Evolutionary conservation across 2,329 filamentous ascomycete species (phyloP).

Genomic region (Colletotrichum sp.): DNA sequence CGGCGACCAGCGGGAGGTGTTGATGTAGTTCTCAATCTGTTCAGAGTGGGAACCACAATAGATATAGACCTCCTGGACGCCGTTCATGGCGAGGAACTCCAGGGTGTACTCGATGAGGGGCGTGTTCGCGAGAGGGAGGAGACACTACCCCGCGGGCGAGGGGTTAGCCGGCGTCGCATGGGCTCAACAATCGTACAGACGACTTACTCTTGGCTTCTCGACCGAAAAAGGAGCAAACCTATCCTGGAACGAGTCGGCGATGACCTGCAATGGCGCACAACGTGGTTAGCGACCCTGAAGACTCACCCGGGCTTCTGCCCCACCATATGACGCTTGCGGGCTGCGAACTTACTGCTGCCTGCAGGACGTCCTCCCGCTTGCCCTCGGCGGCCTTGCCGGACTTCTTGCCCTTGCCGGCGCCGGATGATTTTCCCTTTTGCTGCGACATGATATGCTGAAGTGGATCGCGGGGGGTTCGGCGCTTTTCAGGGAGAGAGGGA

Average conservation of each 20-base stretch:
- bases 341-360: constrained; percentile 54
- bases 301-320: constrained; percentile 23
- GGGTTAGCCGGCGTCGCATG: constrained; percentile 20
- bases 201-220: constrained; percentile 80
- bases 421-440: constrained; percentile 41
- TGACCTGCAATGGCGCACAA: constrained; percentile 59
- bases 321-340: constrained; percentile 24
- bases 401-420: constrained; percentile 57
- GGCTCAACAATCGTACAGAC: background rate
- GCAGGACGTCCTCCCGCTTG: constrained; percentile 63
- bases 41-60: constrained; percentile 90
- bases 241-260: constrained; percentile 94
- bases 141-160: constrained; percentile 63
- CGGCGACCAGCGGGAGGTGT: constrained; percentile 74
- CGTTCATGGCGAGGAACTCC: constrained; percentile 93
- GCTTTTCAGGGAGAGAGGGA: background rate
- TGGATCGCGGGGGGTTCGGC: constrained; percentile 6
- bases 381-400: constrained; percentile 53
- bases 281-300: constrained; percentile 1
- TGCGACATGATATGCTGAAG: constrained; percentile 42
- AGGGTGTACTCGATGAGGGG: constrained; percentile 97
- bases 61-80: constrained; percentile 91
- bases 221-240: constrained; percentile 89
- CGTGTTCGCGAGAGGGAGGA: constrained; percentile 90
- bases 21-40: constrained; percentile 85